Evolutionary conservation across 2,329 filamentous ascomycete genomes (phyloP).

Genomic region (Apiospora rasikravindrae): DNA sequence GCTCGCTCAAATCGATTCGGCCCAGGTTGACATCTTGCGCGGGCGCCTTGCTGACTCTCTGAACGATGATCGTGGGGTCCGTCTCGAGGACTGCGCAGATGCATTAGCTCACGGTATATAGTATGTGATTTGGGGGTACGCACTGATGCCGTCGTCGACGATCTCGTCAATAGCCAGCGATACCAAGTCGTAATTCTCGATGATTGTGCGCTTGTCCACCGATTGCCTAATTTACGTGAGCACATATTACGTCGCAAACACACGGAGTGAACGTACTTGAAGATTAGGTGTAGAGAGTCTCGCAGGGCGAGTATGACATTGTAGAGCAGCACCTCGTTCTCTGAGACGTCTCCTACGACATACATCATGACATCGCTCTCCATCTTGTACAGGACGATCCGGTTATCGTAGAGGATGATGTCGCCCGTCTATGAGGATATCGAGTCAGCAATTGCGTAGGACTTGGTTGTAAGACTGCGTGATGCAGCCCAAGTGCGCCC

Average conservation of each 20-base stretch:
- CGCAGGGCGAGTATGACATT: constrained; percentile 91
- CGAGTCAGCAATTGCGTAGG: constrained; percentile 16
- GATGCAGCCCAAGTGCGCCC: neutral
- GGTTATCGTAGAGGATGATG: constrained; percentile 96
- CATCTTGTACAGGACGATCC: constrained; percentile 96
- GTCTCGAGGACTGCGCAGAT: constrained; percentile 95
- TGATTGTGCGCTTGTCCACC: constrained; percentile 95
- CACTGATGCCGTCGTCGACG: constrained; percentile 67
- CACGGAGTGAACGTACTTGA: neutral
- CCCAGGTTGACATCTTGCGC: constrained; percentile 90
- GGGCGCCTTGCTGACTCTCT: constrained; percentile 89
- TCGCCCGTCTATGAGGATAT: constrained; percentile 56
- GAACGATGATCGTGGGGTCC: constrained; percentile 91
- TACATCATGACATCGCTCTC: constrained; percentile 98
- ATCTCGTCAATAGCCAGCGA: constrained; percentile 95
- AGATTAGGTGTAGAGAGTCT: constrained; percentile 79
- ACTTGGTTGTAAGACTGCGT: neutral
- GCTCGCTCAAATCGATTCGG: constrained; percentile 93
- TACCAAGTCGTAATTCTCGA: constrained; percentile 98
- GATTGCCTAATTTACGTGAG: constrained; percentile 69
- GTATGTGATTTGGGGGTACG: neutral
- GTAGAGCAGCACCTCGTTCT: constrained; percentile 97
- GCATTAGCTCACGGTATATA: neutral
- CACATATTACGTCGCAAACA: neutral
- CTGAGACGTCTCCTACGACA: constrained; percentile 86